Percentiles rank a stretch among this genome's conserved stretches.
These are phyloP conservation scores for Psidium guajava DNA, from an alignment of 345 rosid species.

Conservation along the genomic window DNA sequence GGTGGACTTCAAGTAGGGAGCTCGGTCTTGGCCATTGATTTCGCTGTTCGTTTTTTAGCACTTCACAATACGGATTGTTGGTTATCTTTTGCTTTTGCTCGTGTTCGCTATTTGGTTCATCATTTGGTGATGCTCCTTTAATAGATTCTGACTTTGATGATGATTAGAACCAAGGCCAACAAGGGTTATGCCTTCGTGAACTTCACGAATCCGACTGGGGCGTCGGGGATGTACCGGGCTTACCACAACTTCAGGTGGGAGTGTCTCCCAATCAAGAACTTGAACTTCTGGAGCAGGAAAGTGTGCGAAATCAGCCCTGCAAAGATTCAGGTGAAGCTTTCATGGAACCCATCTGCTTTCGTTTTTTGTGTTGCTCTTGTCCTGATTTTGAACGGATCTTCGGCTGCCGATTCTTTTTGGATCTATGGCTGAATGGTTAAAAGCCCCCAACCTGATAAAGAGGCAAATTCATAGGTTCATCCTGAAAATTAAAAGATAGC, in stretches of 20 bases:
- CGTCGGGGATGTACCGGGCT: conserved; percentile 17
- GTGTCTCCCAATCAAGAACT: conserved; percentile 1
- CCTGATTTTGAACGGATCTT: no score
- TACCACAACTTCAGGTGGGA: conserved; percentile 29
- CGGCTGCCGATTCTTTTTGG: no score
- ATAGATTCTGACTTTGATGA: not conserved
- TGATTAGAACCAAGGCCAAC: conserved; percentile 16
- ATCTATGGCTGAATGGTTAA: no score
- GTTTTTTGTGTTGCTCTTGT: no score
- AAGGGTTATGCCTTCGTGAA: conserved; percentile 45
- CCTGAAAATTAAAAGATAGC: not conserved
- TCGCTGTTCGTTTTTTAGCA: not conserved
- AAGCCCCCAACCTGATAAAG: no score
- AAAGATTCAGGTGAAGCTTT: conserved; percentile 18
- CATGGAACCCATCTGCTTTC: no score
- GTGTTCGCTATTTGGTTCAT: not conserved
- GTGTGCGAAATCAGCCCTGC: conserved; percentile 33
- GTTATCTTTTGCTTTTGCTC: not conserved
- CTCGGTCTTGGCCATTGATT: not conserved
- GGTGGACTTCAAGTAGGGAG: conserved; percentile 27
- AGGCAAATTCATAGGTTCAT: not conserved
- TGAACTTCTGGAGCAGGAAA: conserved; percentile 15
- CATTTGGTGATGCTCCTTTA: not conserved
- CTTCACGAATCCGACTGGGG: conserved; percentile 26
- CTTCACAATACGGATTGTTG: not conserved